Base-by-base conservation (phyloP, 192 early-diverging fungal genomes). In the Allomyces javanicus region DNA sequence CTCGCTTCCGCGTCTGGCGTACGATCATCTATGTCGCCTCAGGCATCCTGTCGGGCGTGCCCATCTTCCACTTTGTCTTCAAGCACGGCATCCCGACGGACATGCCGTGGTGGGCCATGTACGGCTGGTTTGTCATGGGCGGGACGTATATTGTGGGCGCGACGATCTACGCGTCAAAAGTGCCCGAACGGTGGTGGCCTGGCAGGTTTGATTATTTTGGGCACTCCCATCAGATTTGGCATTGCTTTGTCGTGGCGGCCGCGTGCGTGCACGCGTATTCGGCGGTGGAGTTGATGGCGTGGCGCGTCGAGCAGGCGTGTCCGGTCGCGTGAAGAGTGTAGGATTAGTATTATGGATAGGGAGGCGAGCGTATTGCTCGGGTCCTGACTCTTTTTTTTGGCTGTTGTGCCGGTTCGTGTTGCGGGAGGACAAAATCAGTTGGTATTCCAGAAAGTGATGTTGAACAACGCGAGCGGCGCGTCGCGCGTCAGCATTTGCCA, bases 191-290 rank as follows among this genome's bases (percentile, higher is more conserved):
- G 63, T 75, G 76, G 64, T 83, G 72, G 44, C 83, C 83, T 5
- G 83, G 83, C 10, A 58, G 71, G 61, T 83, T 83, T 75, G 83
- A 85, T 67, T 68, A 69, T 43, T 72, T 73, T 66, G 83, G 83
- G 44, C 77, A 79, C 58, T 81, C 78, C 62, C 83, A 85, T 71
- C 79, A 80, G 26, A 67, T 81, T 58, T 85, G 83, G 83, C 83
- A 85, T 65, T 72, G 82, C 21, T 78, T 75, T 70, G 83, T 85
- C 22, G 79, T 80, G 24, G 72, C 78, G 3, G 83, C 50, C 0
- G 50, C 50, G 50, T 5, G 12, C 17, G 50, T 58, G 50, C 50
- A 58, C 50, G 12, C 21, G 3, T n/a, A 58, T 58, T 14, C 50
- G 50, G 50, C 50, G 17, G 17, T 14, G 21, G 50, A 58, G 5